Evolutionary conservation across 139 green algal genomes (phyloP).

Genomic region (Coelastrella sp.): DNA sequence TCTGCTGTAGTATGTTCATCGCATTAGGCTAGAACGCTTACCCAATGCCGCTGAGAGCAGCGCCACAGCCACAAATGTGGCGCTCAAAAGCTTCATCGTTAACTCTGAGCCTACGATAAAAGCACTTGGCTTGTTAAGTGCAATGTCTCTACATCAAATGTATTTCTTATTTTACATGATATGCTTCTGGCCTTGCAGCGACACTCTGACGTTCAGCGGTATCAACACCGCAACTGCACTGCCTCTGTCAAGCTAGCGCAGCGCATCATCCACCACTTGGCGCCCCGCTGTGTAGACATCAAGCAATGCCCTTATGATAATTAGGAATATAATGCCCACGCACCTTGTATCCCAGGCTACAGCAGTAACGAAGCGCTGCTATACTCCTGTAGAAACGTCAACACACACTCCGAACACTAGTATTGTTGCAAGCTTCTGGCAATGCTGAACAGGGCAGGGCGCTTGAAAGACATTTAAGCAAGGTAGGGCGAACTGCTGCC

Average conservation of each 20-base stretch:
- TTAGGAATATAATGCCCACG: not conserved
- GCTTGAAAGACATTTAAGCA: not conserved
- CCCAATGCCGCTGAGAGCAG: constrained; percentile 4
- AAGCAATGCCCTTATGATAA: not conserved
- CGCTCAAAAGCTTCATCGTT: not conserved
- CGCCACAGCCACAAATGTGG: constrained; percentile 20
- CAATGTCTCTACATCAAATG: not conserved
- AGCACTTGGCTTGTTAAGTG: not conserved
- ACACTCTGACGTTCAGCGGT: not conserved
- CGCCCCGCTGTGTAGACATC: too few species aligned
- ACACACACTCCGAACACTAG: not conserved
- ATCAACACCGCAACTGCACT: not conserved
- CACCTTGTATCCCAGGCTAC: not conserved
- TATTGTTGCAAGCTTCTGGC: not conserved
- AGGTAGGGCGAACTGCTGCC: not conserved
- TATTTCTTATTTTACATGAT: not conserved
- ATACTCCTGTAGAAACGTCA: not conserved
- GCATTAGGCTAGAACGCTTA: not conserved
- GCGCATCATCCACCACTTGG: not conserved
- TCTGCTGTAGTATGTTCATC: not conserved
- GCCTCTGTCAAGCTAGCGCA: not conserved
- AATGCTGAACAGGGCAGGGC: not conserved
- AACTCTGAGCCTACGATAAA: not conserved
- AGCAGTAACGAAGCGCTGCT: not conserved
- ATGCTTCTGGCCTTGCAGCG: not conserved